A percentile compares a stretch with the other conserved stretches of the same genome.
phyloP scores from a whole-genome alignment of 192 early-diverging fungal species.

The Gigaspora rosea region DNA sequence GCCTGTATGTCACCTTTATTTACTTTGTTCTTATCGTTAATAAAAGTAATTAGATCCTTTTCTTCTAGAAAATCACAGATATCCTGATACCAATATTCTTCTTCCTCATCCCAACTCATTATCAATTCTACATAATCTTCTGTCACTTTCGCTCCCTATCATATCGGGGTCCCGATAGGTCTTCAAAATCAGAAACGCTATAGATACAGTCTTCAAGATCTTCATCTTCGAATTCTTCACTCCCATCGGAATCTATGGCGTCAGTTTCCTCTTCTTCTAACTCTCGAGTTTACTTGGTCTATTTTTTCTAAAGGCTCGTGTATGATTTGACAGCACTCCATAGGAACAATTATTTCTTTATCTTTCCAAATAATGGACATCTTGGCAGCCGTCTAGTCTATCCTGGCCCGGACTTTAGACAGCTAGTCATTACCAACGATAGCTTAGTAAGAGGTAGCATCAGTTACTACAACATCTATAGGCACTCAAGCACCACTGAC shows the following conservation, averaged over 20 bases:
- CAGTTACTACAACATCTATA: not conserved
- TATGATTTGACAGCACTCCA: not conserved
- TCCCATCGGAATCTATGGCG: not conserved
- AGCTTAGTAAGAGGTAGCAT: not conserved
- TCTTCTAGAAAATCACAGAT: too few species aligned
- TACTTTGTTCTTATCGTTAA: too few species aligned
- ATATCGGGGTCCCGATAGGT: too few species aligned
- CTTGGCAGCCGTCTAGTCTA: not conserved
- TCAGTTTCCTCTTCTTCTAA: not conserved
- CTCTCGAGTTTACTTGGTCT: not conserved
- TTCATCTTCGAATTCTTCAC: not conserved
- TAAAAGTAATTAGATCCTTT: too few species aligned
- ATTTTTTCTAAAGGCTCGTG: not conserved
- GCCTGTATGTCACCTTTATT: too few species aligned
- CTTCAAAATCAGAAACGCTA: too few species aligned
- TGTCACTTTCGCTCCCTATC: too few species aligned
- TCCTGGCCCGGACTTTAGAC: not conserved
- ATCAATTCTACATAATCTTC: too few species aligned
- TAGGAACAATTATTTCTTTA: not conserved
- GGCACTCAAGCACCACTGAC: not conserved
- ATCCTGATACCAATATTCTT: too few species aligned
- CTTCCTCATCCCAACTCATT: too few species aligned
- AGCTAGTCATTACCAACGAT: not conserved
- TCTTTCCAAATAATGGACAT: not conserved
- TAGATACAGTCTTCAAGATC: not conserved